These are phyloP conservation scores for Globisporangium splendens DNA, from an alignment of 352 stramenopile genomes.

Conservation along the genomic window DNA sequence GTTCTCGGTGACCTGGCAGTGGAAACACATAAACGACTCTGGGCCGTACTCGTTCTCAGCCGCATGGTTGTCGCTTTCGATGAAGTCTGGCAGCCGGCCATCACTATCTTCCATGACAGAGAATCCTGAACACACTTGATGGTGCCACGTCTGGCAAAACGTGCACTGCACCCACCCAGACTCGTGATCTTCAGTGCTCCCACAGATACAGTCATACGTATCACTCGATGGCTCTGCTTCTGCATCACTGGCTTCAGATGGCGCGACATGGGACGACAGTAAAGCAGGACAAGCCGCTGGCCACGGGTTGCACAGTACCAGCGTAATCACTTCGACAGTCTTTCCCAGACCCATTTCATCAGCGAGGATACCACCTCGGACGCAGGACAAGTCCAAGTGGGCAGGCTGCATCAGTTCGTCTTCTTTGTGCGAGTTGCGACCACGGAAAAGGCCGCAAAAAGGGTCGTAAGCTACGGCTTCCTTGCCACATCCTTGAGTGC, in stretches of 20 bases:
- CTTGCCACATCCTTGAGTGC: background rate
- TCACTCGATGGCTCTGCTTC: background rate
- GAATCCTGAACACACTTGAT: slow-evolving; percentile 58
- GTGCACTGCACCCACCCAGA: slow-evolving; percentile 47
- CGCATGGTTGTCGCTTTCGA: background rate
- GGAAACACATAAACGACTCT: slow-evolving; percentile 55
- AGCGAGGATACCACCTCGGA: slow-evolving; percentile 86
- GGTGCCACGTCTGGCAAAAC: slow-evolving; percentile 55
- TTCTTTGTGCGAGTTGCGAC: background rate
- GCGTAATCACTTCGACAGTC: slow-evolving; percentile 77
- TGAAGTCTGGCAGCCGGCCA: background rate
- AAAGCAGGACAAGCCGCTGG: slow-evolving; percentile 28
- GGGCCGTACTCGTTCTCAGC: slow-evolving; percentile 4
- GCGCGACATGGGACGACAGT: slow-evolving; percentile 31
- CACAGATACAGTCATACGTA: slow-evolving; percentile 48
- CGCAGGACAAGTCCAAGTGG: slow-evolving; percentile 11
- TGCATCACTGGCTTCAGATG: background rate
- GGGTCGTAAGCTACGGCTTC: slow-evolving; percentile 30
- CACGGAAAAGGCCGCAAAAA: slow-evolving; percentile 28
- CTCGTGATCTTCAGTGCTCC: slow-evolving; percentile 27
- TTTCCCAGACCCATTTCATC: slow-evolving; percentile 92
- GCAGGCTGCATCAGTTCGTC: background rate
- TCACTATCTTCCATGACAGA: too few species aligned
- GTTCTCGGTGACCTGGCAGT: slow-evolving; percentile 44
- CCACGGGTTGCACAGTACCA: slow-evolving; percentile 44